phyloP scores from a whole-genome alignment of 768 basidiomycete genomes.

The Cystofilobasidium ferigula region DNA sequence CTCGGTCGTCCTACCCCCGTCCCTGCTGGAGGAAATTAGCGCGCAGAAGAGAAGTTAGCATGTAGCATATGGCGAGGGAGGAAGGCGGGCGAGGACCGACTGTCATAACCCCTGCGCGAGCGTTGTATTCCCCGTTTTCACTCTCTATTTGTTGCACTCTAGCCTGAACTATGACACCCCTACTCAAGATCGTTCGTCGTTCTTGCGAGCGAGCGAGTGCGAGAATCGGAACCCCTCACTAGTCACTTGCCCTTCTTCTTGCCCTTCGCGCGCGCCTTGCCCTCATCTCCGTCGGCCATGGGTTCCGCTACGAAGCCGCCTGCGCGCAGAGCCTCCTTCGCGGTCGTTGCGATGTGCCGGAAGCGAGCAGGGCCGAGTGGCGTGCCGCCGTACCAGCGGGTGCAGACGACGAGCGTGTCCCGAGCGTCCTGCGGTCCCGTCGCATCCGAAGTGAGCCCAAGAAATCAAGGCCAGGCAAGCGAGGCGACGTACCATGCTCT shows the following conservation, averaged over 20 bases:
- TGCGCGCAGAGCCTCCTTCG: background rate
- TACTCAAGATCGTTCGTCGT: too few species aligned
- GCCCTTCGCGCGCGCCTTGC: background rate
- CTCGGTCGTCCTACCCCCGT: too few species aligned
- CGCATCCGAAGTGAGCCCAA: background rate
- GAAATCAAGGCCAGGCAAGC: background rate
- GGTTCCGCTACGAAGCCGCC: background rate
- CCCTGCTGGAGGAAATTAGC: too few species aligned
- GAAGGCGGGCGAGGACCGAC: too few species aligned
- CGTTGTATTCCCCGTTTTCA: too few species aligned
- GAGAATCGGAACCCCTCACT: too few species aligned
- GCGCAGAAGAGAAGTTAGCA: too few species aligned
- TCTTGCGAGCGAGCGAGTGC: background rate
- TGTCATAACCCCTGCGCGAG: too few species aligned
- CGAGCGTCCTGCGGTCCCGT: background rate
- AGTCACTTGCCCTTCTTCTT: background rate
- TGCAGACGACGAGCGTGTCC: constrained; percentile 14
- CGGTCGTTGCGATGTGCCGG: background rate
- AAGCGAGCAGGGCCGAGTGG: constrained; percentile 7
- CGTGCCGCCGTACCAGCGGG: constrained; percentile 11
- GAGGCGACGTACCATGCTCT: background rate
- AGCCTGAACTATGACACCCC: too few species aligned
- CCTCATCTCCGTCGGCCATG: background rate
- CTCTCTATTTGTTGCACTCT: too few species aligned
- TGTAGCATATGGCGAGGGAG: too few species aligned